Evolutionary conservation across 202 grass and related monocot species (phyloP).

Genomic region (Musa balbisiana): DNA sequence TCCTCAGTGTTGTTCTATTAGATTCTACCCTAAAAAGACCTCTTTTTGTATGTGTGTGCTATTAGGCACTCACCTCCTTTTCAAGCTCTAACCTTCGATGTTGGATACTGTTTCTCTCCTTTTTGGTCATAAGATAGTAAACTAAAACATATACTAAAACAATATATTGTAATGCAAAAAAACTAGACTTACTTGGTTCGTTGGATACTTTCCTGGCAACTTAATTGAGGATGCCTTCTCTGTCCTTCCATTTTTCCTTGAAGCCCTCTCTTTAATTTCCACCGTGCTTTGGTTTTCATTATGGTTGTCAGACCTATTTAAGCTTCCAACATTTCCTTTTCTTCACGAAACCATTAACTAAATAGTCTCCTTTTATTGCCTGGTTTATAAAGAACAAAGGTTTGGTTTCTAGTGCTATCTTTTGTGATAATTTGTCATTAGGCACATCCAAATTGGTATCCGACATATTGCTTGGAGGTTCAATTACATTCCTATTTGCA

Average conservation of each 20-base stretch:
- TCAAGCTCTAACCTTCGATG: slow-evolving; percentile 46
- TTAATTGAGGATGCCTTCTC: slow-evolving; percentile 16
- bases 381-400: slow-evolving; percentile 93
- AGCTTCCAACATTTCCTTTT: slow-evolving; percentile 23
- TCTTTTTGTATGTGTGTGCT: no score
- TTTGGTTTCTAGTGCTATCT: slow-evolving; percentile 43
- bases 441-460: not conserved
- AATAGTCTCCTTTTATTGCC: slow-evolving; percentile 73
- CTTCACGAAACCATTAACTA: slow-evolving; percentile 33
- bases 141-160: no score
- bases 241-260: slow-evolving; percentile 21
- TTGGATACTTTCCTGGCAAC: slow-evolving; percentile 25
- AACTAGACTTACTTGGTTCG: slow-evolving; percentile 6
- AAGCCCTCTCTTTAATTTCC: slow-evolving; percentile 26
- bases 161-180: not conserved
- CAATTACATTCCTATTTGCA: not conserved
- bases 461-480: not conserved
- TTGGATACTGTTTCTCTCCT: not conserved
- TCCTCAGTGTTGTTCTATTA: not conserved
- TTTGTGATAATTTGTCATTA: slow-evolving; percentile 15
- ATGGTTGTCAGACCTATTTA: slow-evolving; percentile 19
- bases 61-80: slow-evolving; percentile 37
- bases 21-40: not conserved
- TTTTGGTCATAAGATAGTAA: not conserved
- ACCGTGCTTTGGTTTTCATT: slow-evolving; percentile 12